A percentile compares a stretch with the other conserved stretches of the same genome.
phyloP scores from a whole-genome alignment of 1,139 yeast species.

The Scheffersomyces segobiensis region DNA sequence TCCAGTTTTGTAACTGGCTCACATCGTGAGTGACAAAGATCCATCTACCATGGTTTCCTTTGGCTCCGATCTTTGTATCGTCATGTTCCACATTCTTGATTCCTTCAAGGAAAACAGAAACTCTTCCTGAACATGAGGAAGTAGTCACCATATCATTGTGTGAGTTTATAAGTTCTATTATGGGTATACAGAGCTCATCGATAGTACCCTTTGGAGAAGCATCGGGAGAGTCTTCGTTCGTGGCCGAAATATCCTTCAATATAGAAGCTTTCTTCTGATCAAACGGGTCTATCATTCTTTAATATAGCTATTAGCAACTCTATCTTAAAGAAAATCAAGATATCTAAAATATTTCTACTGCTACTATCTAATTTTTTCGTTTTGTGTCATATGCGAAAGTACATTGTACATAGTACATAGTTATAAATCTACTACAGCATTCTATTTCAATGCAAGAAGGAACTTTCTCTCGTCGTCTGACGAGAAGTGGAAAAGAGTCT shows the following conservation, averaged over 20 bases:
- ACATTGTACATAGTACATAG: not conserved
- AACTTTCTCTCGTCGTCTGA: constrained; percentile 73
- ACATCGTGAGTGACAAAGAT: constrained; percentile 75
- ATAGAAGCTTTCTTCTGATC: constrained; percentile 66
- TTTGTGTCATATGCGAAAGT: not conserved
- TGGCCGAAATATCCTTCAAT: constrained; percentile 52
- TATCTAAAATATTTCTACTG: not conserved
- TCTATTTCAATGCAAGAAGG: constrained; percentile 55
- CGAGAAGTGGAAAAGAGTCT: constrained; percentile 68
- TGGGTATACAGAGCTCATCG: constrained; percentile 69
- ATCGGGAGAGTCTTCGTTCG: constrained; percentile 52
- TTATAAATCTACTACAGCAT: not conserved
- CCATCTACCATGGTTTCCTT: constrained; percentile 86
- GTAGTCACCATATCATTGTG: constrained; percentile 76
- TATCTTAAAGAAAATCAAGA: not conserved
- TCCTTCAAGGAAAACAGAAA: constrained; percentile 80
- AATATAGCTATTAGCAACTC: not conserved
- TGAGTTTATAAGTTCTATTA: constrained; percentile 64
- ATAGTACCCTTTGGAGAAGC: constrained; percentile 84
- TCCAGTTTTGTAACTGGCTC: constrained; percentile 53
- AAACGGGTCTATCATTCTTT: constrained; percentile 51
- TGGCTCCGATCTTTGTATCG: constrained; percentile 64
- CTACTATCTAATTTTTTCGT: constrained; percentile 2
- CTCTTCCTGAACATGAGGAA: constrained; percentile 85
- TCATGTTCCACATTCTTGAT: constrained; percentile 22